These are phyloP conservation scores for Penicillium sp. DNA, from an alignment of 2,329 filamentous ascomycete species.

Conservation along the genomic window DNA sequence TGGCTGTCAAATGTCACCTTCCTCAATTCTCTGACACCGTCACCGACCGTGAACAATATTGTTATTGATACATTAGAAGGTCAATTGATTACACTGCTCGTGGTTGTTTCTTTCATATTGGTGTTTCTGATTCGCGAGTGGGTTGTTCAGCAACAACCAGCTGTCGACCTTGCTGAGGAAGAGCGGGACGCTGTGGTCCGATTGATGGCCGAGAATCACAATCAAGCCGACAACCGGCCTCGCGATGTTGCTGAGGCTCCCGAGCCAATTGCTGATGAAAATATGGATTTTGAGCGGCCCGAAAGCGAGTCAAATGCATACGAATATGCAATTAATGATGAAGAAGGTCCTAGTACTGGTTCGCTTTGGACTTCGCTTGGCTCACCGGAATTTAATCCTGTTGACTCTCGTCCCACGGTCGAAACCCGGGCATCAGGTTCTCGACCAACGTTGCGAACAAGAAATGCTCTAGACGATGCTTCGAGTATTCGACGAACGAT, in stretches of 20 bases:
- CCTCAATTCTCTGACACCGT: slow-evolving; percentile 58
- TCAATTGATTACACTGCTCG: slow-evolving; percentile 84
- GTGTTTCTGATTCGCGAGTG: slow-evolving; percentile 95
- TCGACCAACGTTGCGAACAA: slow-evolving; percentile 45
- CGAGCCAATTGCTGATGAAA: not conserved
- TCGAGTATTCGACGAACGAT: slow-evolving; percentile 46
- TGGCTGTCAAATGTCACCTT: slow-evolving; percentile 58
- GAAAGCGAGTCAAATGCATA: slow-evolving; percentile 14
- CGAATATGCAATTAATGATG: slow-evolving; percentile 9
- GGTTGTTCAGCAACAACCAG: slow-evolving; percentile 95
- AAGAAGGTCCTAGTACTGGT: not conserved
- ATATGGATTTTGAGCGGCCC: slow-evolving; percentile 9
- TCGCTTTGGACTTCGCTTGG: not conserved
- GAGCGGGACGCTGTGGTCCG: slow-evolving; percentile 51
- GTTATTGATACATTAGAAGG: slow-evolving; percentile 84
- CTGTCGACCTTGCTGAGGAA: slow-evolving; percentile 71
- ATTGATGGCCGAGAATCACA: slow-evolving; percentile 37
- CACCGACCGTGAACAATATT: slow-evolving; percentile 68
- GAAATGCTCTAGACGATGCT: slow-evolving; percentile 42
- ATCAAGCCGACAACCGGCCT: slow-evolving; percentile 25
- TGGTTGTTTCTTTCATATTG: slow-evolving; percentile 93
- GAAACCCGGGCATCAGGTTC: slow-evolving; percentile 11
- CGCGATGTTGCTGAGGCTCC: slow-evolving; percentile 17
- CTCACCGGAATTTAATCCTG: slow-evolving; percentile 5
- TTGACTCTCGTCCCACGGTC: slow-evolving; percentile 7